Evolutionary conservation across 192 early-diverging fungal genomes (phyloP), one percentile per base, ranked within the genome.

Genomic region (Mycoemilia scoparia): DNA sequence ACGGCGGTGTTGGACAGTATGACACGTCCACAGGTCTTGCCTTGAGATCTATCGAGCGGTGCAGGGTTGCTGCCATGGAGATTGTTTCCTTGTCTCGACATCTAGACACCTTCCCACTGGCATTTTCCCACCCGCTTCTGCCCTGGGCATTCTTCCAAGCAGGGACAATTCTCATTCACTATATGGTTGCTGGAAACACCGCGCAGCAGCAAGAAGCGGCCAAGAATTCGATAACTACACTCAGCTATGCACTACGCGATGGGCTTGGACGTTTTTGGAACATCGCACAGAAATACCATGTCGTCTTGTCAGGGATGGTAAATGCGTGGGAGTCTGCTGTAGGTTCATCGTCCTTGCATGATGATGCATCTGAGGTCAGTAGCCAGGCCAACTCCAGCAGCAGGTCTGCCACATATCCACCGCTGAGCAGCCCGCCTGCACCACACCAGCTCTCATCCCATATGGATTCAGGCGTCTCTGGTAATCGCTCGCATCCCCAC

Each of bases 301-400:
- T 53, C 21, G 39, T 63, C 12, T 37, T 63, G 26, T 53, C 54
- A 43, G 43, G 40, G 10, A 57, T 63, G 50, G 60, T 63, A 28
- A 63, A 63, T 46, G 60, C 60, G 5, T 63, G 60, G 60, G 60
- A 63, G 43, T 50, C 42, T 35, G n/a, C n/a, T n/a, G n/a, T n/a
- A n/a, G n/a, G n/a, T n/a, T n/a, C n/a, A n/a, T n/a, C n/a, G n/a
- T n/a, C n/a, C n/a, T n/a, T n/a, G n/a, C n/a, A n/a, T n/a, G n/a
- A n/a, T n/a, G n/a, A n/a, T n/a, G n/a, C n/a, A n/a, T n/a, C n/a
- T n/a, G n/a, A n/a, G n/a, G n/a, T n/a, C n/a, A n/a, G n/a, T n/a
- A n/a, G n/a, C n/a, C n/a, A n/a, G n/a, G n/a, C n/a, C n/a, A n/a
- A n/a, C n/a, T n/a, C n/a, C n/a, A n/a, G n/a, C n/a, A n/a, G n/a